Evolutionary conservation across 2,329 filamentous ascomycete species (phyloP).

Genomic region (Aspergillus sp.): DNA sequence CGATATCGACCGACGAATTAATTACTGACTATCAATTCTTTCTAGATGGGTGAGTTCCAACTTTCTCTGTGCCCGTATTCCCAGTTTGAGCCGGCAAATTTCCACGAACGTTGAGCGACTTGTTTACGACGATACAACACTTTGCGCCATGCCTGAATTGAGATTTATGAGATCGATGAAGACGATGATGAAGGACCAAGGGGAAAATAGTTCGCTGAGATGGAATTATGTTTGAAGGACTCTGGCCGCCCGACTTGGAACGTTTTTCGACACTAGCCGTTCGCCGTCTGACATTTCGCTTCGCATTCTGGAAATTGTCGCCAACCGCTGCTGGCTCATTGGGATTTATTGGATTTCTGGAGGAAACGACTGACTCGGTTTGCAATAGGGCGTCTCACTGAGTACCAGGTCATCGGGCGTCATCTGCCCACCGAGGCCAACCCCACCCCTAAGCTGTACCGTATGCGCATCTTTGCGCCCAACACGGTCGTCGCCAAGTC

Average conservation of each 20-base stretch:
- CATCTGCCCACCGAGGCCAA: constrained; percentile 97
- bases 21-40: constrained; percentile 33
- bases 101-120: constrained; percentile 34
- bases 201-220: neutral
- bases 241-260: constrained; percentile 16
- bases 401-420: constrained; percentile 99
- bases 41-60: constrained; percentile 66
- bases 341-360: constrained; percentile 1
- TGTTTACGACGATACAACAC: constrained; percentile 13
- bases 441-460: constrained; percentile 97
- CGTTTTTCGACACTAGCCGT: neutral
- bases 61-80: constrained; percentile 32
- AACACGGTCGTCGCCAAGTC: constrained; percentile 99
- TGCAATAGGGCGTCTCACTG: constrained; percentile 88
- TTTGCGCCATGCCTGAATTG: neutral
- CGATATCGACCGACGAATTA: constrained; percentile 22
- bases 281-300: constrained; percentile 12
- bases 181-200: neutral
- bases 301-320: constrained; percentile 24
- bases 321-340: constrained; percentile 17
- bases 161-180: neutral
- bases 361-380: constrained; percentile 37
- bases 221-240: constrained; percentile 7
- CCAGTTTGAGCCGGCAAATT: constrained; percentile 34
- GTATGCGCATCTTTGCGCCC: constrained; percentile 99